Base-by-base conservation (phyloP, 2,329 filamentous ascomycete genomes). In the Aspergillus chevalieri region DNA sequence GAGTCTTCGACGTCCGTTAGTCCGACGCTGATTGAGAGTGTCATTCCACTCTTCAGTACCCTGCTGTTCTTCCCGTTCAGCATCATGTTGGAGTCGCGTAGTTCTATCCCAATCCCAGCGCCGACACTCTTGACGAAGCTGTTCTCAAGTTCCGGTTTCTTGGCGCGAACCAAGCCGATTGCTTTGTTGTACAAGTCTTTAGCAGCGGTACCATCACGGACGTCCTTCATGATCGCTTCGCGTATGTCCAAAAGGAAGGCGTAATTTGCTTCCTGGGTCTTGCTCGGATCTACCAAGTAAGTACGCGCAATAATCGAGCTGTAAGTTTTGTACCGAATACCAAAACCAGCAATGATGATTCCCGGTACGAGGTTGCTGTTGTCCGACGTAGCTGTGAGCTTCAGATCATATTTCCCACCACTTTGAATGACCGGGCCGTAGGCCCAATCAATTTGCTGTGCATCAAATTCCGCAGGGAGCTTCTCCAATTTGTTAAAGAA, bases 251-350 rank as follows among this genome's bases (percentile, higher is more conserved):
- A 77, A 4, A 98, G 79, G 14, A 96, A 81, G 63, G 92, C 94
- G 77, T 98, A 98, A 65, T 91, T 93, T 66, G 81, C 86, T 71
- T 97, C 93, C 66, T 98, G 93, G 0, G 87, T 83, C 71, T 96
- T 97, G 73, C 93, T 96, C 14, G 94, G 94, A 61, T 97, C 94
- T 43, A 98, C 92, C 53, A 98, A 79, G 69, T 95, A 98, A 6
- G 94, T 97, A 57, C 93, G 85, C 10, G 87, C 90, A 58, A 98
- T 89, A 52, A 90, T 82, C 2, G 91, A 95, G 66, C 88, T 91
- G 71, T 98, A 98, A 1, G 90, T 94, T 72, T 93, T 93, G 74
- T 98, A 98, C 57, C 93, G 83, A 54, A 98, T 79, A 47, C 93
- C 93, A 71, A 98, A 83, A 1, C 88, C 89, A 6, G 90, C 88